phyloP scores from a whole-genome alignment of 2,329 filamentous ascomycete genomes.

The Fusarium sp. region DNA sequence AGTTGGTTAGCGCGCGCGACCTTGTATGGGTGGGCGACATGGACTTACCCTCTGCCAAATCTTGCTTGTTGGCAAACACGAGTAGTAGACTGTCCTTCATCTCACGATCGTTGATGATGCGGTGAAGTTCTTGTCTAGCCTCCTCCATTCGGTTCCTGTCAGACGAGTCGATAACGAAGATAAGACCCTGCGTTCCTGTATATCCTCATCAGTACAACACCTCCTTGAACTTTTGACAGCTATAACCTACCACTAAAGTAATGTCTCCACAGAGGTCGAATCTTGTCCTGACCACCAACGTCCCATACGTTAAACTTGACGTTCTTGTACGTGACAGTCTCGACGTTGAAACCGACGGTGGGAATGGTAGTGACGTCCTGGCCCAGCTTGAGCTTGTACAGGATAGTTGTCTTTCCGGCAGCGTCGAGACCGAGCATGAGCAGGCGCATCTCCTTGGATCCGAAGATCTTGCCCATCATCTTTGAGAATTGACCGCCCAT shows the following conservation, averaged over 20 bases:
- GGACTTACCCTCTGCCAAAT: constrained; percentile 78
- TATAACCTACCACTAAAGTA: constrained; percentile 82
- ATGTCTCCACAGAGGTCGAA: constrained; percentile 95
- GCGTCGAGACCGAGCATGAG: constrained; percentile 98
- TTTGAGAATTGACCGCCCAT: constrained; percentile 97
- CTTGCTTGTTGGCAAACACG: constrained; percentile 99
- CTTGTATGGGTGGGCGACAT: too few relatives aligned
- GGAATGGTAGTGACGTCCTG: constrained; percentile 99
- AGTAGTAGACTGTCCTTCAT: constrained; percentile 95
- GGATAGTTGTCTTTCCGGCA: constrained; percentile 98
- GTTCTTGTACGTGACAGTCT: constrained; percentile 99
- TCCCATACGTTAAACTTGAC: constrained; percentile 99
- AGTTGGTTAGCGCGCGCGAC: neutral
- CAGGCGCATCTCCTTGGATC: constrained; percentile 98
- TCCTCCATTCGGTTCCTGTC: constrained; percentile 93
- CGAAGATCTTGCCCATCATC: constrained; percentile 98
- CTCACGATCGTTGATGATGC: constrained; percentile 97
- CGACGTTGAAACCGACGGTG: constrained; percentile 98
- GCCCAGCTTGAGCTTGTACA: constrained; percentile 98
- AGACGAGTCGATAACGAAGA: constrained; percentile 98
- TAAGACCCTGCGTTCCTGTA: constrained; percentile 91
- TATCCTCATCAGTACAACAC: constrained; percentile 3
- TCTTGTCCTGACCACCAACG: constrained; percentile 99
- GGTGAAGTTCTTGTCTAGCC: constrained; percentile 91
- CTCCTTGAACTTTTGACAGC: neutral